A percentile compares a stretch with the other conserved stretches of the same genome.
Conservation (phyloP, 306 rosid species). For the Abrus precatorius region DNA sequence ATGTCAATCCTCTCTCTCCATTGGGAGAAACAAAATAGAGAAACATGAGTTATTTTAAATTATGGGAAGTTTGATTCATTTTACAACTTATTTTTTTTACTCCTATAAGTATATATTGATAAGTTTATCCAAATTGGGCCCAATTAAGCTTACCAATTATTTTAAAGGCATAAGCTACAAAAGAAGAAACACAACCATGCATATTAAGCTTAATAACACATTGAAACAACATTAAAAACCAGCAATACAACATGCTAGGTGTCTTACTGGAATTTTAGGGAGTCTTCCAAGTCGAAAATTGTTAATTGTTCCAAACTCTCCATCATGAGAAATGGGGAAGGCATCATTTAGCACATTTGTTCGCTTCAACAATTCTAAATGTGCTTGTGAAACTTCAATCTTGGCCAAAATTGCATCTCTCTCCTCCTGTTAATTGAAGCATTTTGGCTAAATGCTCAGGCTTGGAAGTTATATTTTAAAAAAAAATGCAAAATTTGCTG, state of each 20-base stretch:
- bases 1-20: too few species aligned
- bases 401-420: constrained; percentile 93
- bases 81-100: too few species aligned
- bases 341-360: constrained; percentile 96
- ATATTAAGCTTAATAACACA: constrained; percentile 35
- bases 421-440: constrained; percentile 81
- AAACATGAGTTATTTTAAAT: too few species aligned
- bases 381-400: constrained; percentile 98
- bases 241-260: constrained; percentile 38
- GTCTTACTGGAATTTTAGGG: constrained; percentile 90
- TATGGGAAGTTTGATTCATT: too few species aligned
- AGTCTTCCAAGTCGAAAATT: constrained; percentile 98
- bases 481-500: constrained; percentile 22
- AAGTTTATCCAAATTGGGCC: too few species aligned
- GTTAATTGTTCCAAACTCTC: constrained; percentile 97
- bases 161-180: constrained; percentile 35
- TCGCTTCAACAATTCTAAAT: constrained; percentile 88
- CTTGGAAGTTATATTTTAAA: neutral
- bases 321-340: constrained; percentile 95
- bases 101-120: too few species aligned
- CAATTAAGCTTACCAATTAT: constrained; percentile 24
- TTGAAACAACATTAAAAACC: constrained; percentile 27
- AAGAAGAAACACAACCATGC: constrained; percentile 8
- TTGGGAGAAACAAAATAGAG: too few species aligned
- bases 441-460: constrained; percentile 36